These are phyloP conservation scores for Triticum dicoccoides DNA, from an alignment of 176 grass and related monocot genomes.

Conservation along the genomic window DNA sequence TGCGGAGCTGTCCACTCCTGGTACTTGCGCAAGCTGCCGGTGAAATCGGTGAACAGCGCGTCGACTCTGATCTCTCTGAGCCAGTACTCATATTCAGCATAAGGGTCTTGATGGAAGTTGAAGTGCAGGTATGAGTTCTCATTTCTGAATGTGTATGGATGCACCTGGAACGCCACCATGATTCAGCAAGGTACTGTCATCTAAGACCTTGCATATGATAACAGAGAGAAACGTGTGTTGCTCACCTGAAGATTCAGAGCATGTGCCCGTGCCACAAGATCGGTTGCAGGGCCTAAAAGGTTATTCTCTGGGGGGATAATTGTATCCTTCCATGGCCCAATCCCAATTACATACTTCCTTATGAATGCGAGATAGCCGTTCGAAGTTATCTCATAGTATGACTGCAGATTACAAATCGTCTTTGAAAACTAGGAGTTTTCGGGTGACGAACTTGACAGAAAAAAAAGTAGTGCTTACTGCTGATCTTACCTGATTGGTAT, in stretches of 20 bases:
- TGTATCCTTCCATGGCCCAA: constrained; percentile 90
- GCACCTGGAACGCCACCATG: constrained; percentile 49
- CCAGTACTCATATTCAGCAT: constrained; percentile 72
- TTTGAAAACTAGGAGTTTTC: neutral
- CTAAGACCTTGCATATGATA: neutral
- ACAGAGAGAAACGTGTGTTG: neutral
- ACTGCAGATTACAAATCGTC: constrained; percentile 40
- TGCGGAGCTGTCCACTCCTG: constrained; percentile 50
- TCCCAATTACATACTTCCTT: constrained; percentile 64
- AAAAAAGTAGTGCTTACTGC: neutral
- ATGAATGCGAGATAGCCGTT: constrained; percentile 65
- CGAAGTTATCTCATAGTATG: constrained; percentile 77
- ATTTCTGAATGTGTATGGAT: constrained; percentile 77
- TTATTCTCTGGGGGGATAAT: constrained; percentile 56
- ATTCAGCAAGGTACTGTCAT: neutral
- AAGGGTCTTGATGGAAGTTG: constrained; percentile 80
- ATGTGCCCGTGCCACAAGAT: constrained; percentile 76
- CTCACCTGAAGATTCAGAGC: constrained; percentile 69
- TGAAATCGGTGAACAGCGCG: constrained; percentile 75
- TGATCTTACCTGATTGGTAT: constrained; percentile 68
- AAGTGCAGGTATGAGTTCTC: constrained; percentile 69
- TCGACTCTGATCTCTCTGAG: constrained; percentile 51
- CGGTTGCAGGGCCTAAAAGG: constrained; percentile 40
- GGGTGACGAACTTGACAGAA: constrained; percentile 5
- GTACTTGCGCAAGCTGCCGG: constrained; percentile 58